Base-by-base conservation (phyloP, 129 eudicot species). In the Helianthus tuberosus region DNA sequence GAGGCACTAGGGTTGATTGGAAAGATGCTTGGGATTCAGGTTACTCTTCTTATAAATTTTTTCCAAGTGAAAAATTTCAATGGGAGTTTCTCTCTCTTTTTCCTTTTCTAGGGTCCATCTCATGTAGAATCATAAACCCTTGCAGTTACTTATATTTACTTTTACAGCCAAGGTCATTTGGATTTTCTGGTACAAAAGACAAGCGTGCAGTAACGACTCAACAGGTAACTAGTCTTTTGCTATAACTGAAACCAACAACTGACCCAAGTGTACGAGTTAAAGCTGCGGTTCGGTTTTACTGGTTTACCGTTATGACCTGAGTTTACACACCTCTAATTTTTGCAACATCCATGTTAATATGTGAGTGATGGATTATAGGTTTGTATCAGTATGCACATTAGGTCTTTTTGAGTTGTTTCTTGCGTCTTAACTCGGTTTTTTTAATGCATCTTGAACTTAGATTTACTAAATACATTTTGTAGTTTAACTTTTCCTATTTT, bases 21-120 rank as follows among this genome's bases (percentile, higher is more conserved):
- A 44, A 91, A 95, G 91, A 95, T 95, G 99, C 97, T 95, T 78
- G 99, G 99, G 60, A 62, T 91, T 82, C 96, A 95, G 97, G 99
- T 95, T 70, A 16, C 47, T 74, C 44, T 59, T 64, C 25, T 64
- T 59, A 14, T 52, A 49, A 16, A 48, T 36, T 74, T 0, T 36
- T 15, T 61, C 70, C 2, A 51, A 64, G 51, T 65, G 65, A 13
- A 41, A 52, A 20, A 47, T 44, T 54, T 20, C 38, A 55, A 25
- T 39, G 63, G 61, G 62, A 63, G 23, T 49, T 35, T 50, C 65
- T 12, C 43, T 29, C 35, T 12, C 41, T 27, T 38, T 13, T 1
- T 58, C 65, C 29, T 4, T 49, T 53, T 36, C n/a, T 9, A 4
- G 11, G 35, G 11, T 69, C 63, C 63, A 69, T 69, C 35, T 69